Base-by-base conservation (phyloP, 208 protist species). In the Leishmania martiniquensis region DNA sequence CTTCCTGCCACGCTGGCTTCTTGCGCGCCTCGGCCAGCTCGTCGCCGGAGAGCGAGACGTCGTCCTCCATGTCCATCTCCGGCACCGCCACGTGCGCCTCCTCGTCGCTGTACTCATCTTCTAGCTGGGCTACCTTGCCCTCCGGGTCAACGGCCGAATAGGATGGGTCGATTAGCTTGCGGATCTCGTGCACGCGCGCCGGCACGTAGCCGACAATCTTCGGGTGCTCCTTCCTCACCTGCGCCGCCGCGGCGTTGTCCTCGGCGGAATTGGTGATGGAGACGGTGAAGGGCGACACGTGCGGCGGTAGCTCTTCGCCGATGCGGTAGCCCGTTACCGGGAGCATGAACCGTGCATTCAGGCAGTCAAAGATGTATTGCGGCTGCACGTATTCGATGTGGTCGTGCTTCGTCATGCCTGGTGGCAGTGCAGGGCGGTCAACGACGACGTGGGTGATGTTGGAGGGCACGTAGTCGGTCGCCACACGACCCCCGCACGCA, bases 341-440 rank as follows among this genome's bases (percentile, higher is more conserved):
- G 55, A 98, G 93, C 76, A 93, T 57, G 54, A 89, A 69, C 45
- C 92, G 91, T 25, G 93, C 91, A 89, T 99, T 99, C 71, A 99
- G 85, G 86, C 95, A 98, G 89, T 99, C 98, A 77, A 96, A 99
- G 55, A 99, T 85, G 87, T 98, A 99, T 88, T 99, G 98, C 59
- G 98, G 98, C 90, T 99, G 98, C 55, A 99, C 87, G 81, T 98
- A 99, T 80, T 98, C 95, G 42, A 98, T 82, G 32, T 85, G 77
- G 69, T 87, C 89, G 72, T 87, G 68, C 37, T 80, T 72, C 71
- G 73, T 54, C 84, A 95, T 87, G 37, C 87, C 87, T 0, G 91
- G 80, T 7, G 91, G 87, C 54, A 96, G 85, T 29, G 85, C 47
- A 0, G 94, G 95, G 63, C 95, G 90, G 76, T 98, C 96, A 2